A percentile compares a stretch with the other conserved stretches of the same genome.
Evolutionary conservation across 169 alveolate species (phyloP).

Genomic region (Plasmodium cynomolgi): DNA sequence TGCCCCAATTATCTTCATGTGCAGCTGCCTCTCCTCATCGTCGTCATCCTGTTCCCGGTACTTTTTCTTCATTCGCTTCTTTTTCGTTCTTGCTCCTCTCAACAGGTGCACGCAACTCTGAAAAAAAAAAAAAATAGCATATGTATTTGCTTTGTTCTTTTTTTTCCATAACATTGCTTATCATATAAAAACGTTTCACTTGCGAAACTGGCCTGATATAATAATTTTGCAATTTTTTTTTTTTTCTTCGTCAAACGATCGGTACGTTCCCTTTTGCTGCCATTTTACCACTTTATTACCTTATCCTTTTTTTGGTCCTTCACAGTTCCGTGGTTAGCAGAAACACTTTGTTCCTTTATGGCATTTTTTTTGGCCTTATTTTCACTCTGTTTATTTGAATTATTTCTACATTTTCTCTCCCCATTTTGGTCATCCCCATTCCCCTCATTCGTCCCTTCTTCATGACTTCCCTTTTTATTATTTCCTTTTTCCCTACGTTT

Average conservation of each 20-base stretch:
- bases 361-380: conserved; percentile 7
- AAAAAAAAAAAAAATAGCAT: not conserved
- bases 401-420: not conserved
- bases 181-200: not conserved
- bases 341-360: not conserved
- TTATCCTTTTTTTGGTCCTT: conserved; percentile 10
- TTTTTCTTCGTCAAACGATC: not conserved
- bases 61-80: conserved; percentile 61
- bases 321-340: not conserved
- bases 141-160: not conserved
- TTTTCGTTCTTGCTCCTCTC: conserved; percentile 66
- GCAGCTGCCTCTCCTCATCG: conserved; percentile 50
- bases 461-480: not conserved
- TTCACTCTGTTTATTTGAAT: conserved; percentile 15
- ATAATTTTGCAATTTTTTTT: not conserved
- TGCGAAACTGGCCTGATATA: not conserved
- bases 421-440: not conserved
- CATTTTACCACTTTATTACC: not conserved
- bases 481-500: not conserved
- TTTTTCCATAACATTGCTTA: not conserved
- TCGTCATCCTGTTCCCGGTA: conserved; percentile 49
- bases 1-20: conserved; percentile 66
- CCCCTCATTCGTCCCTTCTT: not conserved
- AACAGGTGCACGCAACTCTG: conserved; percentile 49
- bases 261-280: not conserved